phyloP scores from a whole-genome alignment of 2,329 filamentous ascomycete species.

The Clonostachys chloroleuca region DNA sequence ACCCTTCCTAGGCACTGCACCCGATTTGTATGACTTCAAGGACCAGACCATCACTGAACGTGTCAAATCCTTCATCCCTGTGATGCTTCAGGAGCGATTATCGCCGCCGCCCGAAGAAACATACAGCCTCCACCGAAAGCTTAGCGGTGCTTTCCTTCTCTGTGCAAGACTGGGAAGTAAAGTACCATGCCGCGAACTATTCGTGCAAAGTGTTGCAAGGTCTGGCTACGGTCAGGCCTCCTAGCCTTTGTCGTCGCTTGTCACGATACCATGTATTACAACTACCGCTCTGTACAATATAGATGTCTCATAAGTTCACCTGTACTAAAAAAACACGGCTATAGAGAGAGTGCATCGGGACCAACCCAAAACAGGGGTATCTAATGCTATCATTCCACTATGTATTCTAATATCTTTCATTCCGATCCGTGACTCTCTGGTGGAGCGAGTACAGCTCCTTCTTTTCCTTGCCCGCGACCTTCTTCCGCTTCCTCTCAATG shows the following conservation, averaged over 20 bases:
- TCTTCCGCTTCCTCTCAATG: conserved; percentile 86
- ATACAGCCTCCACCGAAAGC: conserved; percentile 89
- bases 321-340: no score
- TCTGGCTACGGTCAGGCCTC: conserved; percentile 16
- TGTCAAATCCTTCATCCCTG: conserved; percentile 80
- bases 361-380: no score
- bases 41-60: conserved; percentile 96
- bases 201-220: conserved; percentile 50
- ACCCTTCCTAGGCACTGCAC: conserved; percentile 74
- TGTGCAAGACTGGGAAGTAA: conserved; percentile 82
- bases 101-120: conserved; percentile 95
- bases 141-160: conserved; percentile 90
- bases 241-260: background rate
- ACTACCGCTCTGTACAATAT: conserved; percentile 1
- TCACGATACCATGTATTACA: no score
- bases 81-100: conserved; percentile 87
- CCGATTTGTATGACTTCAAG: conserved; percentile 84
- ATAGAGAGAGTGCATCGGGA: no score
- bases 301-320: no score
- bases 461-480: conserved; percentile 80
- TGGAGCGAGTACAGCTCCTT: conserved; percentile 54
- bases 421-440: conserved; percentile 9
- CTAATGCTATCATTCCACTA: no score
- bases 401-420: background rate
- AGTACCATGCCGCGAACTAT: conserved; percentile 78